phyloP scores from a whole-genome alignment of 2,329 filamentous ascomycete genomes.

The Fulvia fulva region DNA sequence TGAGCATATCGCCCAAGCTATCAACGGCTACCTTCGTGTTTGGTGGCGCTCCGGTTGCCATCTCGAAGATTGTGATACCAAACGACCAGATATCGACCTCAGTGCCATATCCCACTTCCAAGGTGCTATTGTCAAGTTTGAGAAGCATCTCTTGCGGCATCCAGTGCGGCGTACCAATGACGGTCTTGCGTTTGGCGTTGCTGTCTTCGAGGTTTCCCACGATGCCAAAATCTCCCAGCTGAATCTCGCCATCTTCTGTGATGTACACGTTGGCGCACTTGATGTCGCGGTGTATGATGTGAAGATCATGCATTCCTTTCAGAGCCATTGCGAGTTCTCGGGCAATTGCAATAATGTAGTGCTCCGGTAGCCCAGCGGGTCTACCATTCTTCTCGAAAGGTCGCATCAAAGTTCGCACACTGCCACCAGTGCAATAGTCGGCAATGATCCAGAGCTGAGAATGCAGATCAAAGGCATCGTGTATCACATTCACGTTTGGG shows the following conservation, averaged over 20 bases:
- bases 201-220: constrained; percentile 72
- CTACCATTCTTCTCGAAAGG: constrained; percentile 18
- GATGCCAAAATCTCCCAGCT: constrained; percentile 82
- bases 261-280: constrained; percentile 75
- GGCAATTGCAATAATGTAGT: constrained; percentile 61
- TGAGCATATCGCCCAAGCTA: constrained; percentile 30
- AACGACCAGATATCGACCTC: constrained; percentile 77
- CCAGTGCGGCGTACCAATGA: constrained; percentile 80
- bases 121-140: constrained; percentile 32
- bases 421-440: constrained; percentile 81
- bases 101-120: constrained; percentile 44
- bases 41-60: constrained; percentile 72
- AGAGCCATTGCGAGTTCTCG: constrained; percentile 60
- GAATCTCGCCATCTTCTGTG: constrained; percentile 70
- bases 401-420: constrained; percentile 63
- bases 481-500: constrained; percentile 75
- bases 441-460: constrained; percentile 85
- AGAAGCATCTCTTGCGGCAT: constrained; percentile 70
- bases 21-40: constrained; percentile 35
- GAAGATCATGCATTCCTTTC: constrained; percentile 61
- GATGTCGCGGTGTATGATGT: constrained; percentile 62
- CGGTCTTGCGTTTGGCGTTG: constrained; percentile 68
- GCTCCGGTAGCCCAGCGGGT: constrained; percentile 49
- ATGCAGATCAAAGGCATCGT: constrained; percentile 72
- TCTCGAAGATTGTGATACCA: constrained; percentile 75